Evolutionary conservation across 164 flowering plant genomes (phyloP), one percentile per base, ranked within the genome.

Genomic region (Vitis cinerea): DNA sequence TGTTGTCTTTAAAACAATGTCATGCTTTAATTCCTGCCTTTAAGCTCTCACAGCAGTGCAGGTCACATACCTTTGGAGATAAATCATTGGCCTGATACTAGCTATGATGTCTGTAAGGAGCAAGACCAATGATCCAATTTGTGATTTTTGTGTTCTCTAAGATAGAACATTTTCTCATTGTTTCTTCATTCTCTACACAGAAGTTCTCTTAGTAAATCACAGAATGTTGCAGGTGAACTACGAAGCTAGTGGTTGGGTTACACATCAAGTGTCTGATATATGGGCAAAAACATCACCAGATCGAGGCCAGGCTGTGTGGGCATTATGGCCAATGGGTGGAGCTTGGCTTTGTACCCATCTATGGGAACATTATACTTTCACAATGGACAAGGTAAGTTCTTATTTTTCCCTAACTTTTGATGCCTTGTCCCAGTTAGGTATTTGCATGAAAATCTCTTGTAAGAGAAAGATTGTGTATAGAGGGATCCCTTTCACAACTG

Each of bases 271-370:
- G 29, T 86, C 96, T 37, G 99, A 95, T 71, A 77, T 92, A 77
- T 95, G 99, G 99, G 97, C 92, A 44, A 95, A 92, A 84, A 85
- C 98, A 77, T 91, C 98, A 37, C 92, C 97, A 12, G 93, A 86
- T 71, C 70, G 76, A 65, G 96, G 96, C 57, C 75, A 85, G 54
- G 89, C 95, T 57, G 86, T 83, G 19, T 95, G 96, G 97, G 97
- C 99, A 47, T 60, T 95, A 58, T 95, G 99, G 99, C 98, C 87
- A 66, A 92, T 95, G 99, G 99, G 99, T 53, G 99, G 99, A 68
- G 97, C 99, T 44, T 95, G 99, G 99, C 86, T 92, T 74, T 90
- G 94, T 71, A 86, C 96, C 8, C 99, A 95, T 84, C 75, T 92
- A 13, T 95, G 98, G 99, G 99, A 95, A 77, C 97, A 95, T 73